Conservation (phyloP, 1,284 basidiomycete species). For the Cryptococcus sp. region DNA sequence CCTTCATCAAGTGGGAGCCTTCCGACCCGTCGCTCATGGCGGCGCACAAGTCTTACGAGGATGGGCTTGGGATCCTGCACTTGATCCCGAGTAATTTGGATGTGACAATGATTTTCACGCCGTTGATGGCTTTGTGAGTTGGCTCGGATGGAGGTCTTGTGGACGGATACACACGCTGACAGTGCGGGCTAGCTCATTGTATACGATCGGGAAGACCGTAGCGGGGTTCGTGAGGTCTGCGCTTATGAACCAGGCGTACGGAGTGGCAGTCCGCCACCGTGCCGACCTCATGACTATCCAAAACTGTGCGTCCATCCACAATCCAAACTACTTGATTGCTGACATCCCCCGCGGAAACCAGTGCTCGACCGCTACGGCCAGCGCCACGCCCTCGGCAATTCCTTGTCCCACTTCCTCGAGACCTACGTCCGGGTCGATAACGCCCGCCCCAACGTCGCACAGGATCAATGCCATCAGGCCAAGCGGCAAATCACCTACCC, state of each 20-base stretch:
- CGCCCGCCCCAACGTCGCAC: neutral
- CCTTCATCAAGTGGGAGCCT: slow-evolving; percentile 31
- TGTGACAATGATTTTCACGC: slow-evolving; percentile 31
- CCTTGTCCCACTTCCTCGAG: slow-evolving; percentile 17
- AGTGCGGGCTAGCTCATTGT: slow-evolving; percentile 25
- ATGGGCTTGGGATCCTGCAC: slow-evolving; percentile 34
- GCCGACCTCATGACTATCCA: slow-evolving; percentile 31
- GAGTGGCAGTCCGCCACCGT: slow-evolving; percentile 26
- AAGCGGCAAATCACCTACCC: neutral
- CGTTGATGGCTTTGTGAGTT: slow-evolving; percentile 35
- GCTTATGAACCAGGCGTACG: slow-evolving; percentile 18
- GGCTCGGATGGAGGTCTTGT: neutral
- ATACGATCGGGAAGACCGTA: slow-evolving; percentile 33
- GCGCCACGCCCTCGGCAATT: slow-evolving; percentile 18
- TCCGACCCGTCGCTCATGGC: slow-evolving; percentile 14
- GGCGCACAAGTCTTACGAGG: slow-evolving; percentile 32
- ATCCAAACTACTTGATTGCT: neutral
- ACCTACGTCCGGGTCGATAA: slow-evolving; percentile 7
- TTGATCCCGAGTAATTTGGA: slow-evolving; percentile 43
- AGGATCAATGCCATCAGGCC: neutral
- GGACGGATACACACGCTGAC: slow-evolving; percentile 2
- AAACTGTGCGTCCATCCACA: slow-evolving; percentile 15
- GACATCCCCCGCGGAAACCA: slow-evolving; percentile 5
- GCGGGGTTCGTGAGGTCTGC: slow-evolving; percentile 30
- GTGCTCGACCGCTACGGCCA: slow-evolving; percentile 22